Evolutionary conservation across 805 yeast genomes (phyloP), one percentile per base, ranked within the genome.

Genomic region (Pichia exigua): DNA sequence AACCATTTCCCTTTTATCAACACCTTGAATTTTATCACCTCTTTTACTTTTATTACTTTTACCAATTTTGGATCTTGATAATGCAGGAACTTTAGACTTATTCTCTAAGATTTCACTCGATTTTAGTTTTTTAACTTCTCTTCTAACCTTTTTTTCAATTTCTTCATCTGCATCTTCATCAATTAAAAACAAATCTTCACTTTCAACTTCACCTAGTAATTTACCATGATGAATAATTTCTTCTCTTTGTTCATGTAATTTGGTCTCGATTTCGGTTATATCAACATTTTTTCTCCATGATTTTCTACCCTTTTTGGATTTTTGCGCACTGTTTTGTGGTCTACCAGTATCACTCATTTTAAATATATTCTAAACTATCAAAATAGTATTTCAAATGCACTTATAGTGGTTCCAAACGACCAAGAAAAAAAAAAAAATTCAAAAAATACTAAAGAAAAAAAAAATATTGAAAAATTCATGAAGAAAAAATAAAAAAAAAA

Each of bases 211-310:
- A 43, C 70, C 71, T 12, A 64, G 51, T 18, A 59, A 22, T 46
- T 59, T 55, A 53, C 88, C 87, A 44, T 73, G 70, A 47, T 74
- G 74, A 52, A 77, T 69, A 56, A 76, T 64, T 52, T 81, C 80
- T 48, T 88, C 95, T 52, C 89, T 74, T 48, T 75, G 74, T 44
- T 78, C 81, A 59, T 84, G 92, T 41, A 92, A 70, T 13, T 85
- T 85, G 32, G 70, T 67, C 62, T 86, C 89, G 46, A 94, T 73
- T 57, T 89, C 97, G 24, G 80, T 82, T 20, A 94, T 71, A 66
- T 94, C 96, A 53, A 94, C 86, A 67, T 94, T 88, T 69, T 89
- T 89, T 65, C 96, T 81, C 95, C 97, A 88, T 6, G 96, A 82
- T 65, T 78, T 84, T 76, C 87, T 92, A 44, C 96, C 96, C 73